phyloP scores from a whole-genome alignment of 805 yeast genomes.

The Metschnikowia henanensis region DNA sequence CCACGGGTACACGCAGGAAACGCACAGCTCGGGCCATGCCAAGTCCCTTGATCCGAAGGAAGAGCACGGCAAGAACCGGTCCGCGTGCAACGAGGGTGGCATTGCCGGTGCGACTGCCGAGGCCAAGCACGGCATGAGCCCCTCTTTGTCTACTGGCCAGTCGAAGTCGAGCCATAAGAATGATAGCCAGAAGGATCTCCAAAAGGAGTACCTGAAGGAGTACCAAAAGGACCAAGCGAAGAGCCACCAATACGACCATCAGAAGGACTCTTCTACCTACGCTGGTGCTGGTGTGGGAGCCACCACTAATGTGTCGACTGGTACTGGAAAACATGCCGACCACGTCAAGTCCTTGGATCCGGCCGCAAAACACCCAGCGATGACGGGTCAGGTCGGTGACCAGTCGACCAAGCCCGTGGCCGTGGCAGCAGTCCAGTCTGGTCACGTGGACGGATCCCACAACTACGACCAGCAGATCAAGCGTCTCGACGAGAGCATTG shows the following conservation, averaged over 20 bases:
- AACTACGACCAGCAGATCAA: conserved; percentile 24
- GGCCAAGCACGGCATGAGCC: conserved; percentile 1
- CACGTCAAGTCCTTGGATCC: conserved; percentile 7
- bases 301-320: conserved; percentile 12
- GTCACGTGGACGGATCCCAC: not conserved
- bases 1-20: not conserved
- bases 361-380: not conserved
- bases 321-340: too few relatives aligned
- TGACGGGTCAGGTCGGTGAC: not conserved
- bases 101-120: conserved; percentile 23
- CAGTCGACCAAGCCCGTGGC: not conserved
- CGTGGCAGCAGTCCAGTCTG: conserved; percentile 8
- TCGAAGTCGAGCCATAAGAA: too few relatives aligned
- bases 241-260: too few relatives aligned
- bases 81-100: conserved; percentile 31
- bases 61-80: conserved; percentile 31
- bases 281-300: conserved; percentile 4
- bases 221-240: not conserved
- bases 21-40: not conserved
- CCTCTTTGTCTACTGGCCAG: too few relatives aligned
- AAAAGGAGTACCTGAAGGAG: too few relatives aligned
- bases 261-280: not conserved
- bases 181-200: too few relatives aligned
- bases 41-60: conserved; percentile 20
- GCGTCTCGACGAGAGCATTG: conserved; percentile 26